Percentiles rank a stretch among this genome's conserved stretches.
Conservation (phyloP, 371 early-diverging fungal genomes). For the Paramicrosporidium saccamoebae region DNA sequence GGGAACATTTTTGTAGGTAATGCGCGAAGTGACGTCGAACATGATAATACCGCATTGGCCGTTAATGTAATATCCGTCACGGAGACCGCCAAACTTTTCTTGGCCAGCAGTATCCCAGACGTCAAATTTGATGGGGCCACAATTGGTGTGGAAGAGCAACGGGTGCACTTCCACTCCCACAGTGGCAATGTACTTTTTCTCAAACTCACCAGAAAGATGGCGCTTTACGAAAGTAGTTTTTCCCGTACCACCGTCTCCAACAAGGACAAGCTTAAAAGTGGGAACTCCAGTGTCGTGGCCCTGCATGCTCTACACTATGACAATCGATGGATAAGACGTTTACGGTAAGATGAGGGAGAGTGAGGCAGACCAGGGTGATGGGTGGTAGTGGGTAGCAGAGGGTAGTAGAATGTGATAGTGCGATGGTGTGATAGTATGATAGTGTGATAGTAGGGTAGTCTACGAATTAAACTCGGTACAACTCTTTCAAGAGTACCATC, state of each 20-base stretch:
- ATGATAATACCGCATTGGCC: slow-evolving; percentile 99
- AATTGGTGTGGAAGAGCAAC: slow-evolving; percentile 87
- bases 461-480: no score
- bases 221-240: slow-evolving; percentile 99
- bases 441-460: no score
- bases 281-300: no score
- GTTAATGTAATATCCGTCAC: slow-evolving; percentile 99
- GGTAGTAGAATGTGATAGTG: no score
- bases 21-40: slow-evolving; percentile 98
- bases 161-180: slow-evolving; percentile 98
- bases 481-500: no score
- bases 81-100: slow-evolving; percentile 98
- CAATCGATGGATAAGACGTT: no score
- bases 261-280: slow-evolving; percentile 57
- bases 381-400: no score
- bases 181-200: slow-evolving; percentile 98
- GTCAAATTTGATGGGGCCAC: slow-evolving; percentile 81
- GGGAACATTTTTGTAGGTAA: slow-evolving; percentile 98
- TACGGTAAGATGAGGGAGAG: no score
- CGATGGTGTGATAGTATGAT: no score
- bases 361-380: no score
- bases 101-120: slow-evolving; percentile 99
- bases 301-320: no score
- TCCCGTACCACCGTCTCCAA: slow-evolving; percentile 99
- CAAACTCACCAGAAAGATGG: slow-evolving; percentile 97